Evolutionary conservation across 495 filamentous ascomycete species (phyloP).

Genomic region (Trichodelitschia bisporula): DNA sequence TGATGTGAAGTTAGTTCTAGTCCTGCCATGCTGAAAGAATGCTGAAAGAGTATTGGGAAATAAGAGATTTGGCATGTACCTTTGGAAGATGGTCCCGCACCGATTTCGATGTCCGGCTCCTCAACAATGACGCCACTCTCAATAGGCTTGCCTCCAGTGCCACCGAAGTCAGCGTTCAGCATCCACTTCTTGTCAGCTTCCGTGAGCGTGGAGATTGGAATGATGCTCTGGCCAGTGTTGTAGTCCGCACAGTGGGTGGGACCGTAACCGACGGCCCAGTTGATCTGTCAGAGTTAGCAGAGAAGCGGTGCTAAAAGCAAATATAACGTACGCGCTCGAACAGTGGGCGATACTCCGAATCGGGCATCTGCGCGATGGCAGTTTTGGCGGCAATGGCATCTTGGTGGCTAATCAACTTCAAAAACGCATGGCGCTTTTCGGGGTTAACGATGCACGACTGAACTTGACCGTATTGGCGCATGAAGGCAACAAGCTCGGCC

Average conservation of each 20-base stretch:
- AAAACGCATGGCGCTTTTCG: conserved; percentile 93
- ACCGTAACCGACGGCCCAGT: conserved; percentile 95
- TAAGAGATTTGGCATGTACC: conserved; percentile 14
- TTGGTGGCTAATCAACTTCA: conserved; percentile 81
- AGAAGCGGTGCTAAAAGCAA: not conserved
- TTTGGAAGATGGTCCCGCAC: conserved; percentile 89
- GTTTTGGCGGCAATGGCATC: conserved; percentile 67
- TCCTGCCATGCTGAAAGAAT: not conserved
- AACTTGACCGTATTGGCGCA: conserved; percentile 57
- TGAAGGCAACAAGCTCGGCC: conserved; percentile 50
- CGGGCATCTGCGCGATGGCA: conserved; percentile 73
- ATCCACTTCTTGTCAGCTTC: conserved; percentile 97
- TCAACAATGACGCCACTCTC: conserved; percentile 73
- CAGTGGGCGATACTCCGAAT: no score
- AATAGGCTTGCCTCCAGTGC: conserved; percentile 63
- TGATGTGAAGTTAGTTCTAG: conserved; percentile 8
- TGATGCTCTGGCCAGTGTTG: conserved; percentile 71
- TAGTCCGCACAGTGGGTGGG: conserved; percentile 97
- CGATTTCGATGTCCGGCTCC: conserved; percentile 96
- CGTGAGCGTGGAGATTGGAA: conserved; percentile 74
- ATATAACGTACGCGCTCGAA: no score
- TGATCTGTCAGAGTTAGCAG: conserved; percentile 28
- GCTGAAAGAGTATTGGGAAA: conserved; percentile 2
- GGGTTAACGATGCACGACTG: conserved; percentile 95
- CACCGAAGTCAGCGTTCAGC: conserved; percentile 78